Percentiles rank a stretch among this genome's conserved stretches.
These are phyloP conservation scores for Saccharomyces eubayanus DNA, from an alignment of 805 yeast genomes.

Conservation along the genomic window DNA sequence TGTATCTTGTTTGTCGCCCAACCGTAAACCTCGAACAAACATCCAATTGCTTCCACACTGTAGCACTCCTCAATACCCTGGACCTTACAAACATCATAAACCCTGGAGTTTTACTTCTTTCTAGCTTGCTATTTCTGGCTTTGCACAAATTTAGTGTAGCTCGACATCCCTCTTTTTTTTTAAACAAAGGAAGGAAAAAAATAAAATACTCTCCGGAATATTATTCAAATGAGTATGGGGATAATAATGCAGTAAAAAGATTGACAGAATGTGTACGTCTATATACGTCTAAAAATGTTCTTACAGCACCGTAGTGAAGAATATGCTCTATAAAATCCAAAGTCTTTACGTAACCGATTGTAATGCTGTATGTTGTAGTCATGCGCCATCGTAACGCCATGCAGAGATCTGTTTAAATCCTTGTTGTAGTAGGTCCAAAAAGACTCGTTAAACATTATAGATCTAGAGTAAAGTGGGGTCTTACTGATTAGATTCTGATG, in stretches of 20 bases:
- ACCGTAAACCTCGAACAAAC: background rate
- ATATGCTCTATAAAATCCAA: conserved; percentile 8
- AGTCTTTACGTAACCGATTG: conserved; percentile 8
- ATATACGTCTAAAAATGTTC: background rate
- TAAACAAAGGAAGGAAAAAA: background rate
- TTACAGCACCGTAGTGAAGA: background rate
- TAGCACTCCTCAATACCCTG: background rate
- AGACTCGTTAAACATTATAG: conserved; percentile 6
- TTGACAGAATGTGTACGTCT: background rate
- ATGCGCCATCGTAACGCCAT: background rate
- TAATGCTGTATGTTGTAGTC: conserved; percentile 3
- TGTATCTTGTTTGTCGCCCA: background rate
- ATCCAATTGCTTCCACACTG: background rate
- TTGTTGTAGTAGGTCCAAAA: conserved; percentile 28
- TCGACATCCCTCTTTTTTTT: background rate
- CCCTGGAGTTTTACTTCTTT: background rate
- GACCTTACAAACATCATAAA: background rate
- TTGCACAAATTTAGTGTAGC: background rate
- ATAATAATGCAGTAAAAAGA: background rate
- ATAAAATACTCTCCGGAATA: background rate
- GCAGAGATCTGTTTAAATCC: conserved; percentile 11
- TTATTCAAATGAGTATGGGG: background rate
- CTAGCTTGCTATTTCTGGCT: background rate
- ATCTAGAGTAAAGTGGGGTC: background rate
- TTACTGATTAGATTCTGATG: conserved; percentile 3